Evolutionary conservation across 768 basidiomycete genomes (phyloP), one percentile per base, ranked within the genome.

Genomic region (Floccularia luteovirens): DNA sequence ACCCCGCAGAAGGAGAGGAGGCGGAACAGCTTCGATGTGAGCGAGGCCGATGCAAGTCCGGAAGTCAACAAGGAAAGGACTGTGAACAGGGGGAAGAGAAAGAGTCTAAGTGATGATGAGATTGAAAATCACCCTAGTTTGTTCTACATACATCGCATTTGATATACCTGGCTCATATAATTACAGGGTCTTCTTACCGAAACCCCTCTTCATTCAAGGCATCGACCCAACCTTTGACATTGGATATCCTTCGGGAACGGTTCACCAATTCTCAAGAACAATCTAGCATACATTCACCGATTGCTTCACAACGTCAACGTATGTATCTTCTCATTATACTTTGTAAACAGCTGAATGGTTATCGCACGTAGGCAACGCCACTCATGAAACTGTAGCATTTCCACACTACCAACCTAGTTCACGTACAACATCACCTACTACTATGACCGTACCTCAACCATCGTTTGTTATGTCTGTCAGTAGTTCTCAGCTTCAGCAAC

Each of bases 91-190:
- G 69, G 65, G 7, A 74, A 78, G 44, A 66, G 75, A 25, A 68
- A 62, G 48, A 84, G 78, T 51, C 44, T 78, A 47, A 83, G 80
- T 49, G 83, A 85, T 47, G 82, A 85, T 50, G 83, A 84, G 50
- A 55, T 61, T 2, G 81, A 80, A 24, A 69, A 67, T 45, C 50
- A 52, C 24, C 56, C 67, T 40, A 66, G 82, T 84, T 57, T 51
- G 79, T 58, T 21, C 25, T 23, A 30, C 10, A 30, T 14, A 30
- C 14, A 30, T 30, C 14, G 27, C 27, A 30, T 8, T 8, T 14
- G 27, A 8, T 8, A 30, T 30, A 30, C n/a, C n/a, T n/a, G n/a
- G n/a, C n/a, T n/a, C 14, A 14, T 14, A 28, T 8, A 8, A 21
- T 31, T 31, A 20, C 45, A 55, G 54, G 46, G 36, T 55, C 47